These are phyloP conservation scores for Jimgerdemannia lactiflua DNA, from an alignment of 192 early-diverging fungal species.

Conservation along the genomic window DNA sequence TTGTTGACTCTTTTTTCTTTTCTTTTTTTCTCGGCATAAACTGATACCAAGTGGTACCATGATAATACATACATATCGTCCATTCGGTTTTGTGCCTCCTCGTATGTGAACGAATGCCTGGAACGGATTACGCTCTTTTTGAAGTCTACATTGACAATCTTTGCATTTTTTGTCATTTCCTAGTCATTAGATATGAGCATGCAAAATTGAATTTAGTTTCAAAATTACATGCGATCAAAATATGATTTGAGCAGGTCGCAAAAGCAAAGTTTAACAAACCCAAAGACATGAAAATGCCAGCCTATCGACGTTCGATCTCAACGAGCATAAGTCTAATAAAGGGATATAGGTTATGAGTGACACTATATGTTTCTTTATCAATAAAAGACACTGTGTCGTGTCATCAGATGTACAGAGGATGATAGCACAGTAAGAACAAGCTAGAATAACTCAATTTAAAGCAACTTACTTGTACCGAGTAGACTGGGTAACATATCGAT, in stretches of 20 bases:
- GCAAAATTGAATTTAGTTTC: no score
- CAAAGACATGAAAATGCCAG: constrained; percentile 89
- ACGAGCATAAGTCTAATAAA: constrained; percentile 63
- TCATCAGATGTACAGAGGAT: no score
- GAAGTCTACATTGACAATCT: constrained; percentile 76
- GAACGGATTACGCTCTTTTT: constrained; percentile 89
- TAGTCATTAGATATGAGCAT: constrained; percentile 26
- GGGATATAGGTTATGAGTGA: no score
- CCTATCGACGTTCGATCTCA: constrained; percentile 85
- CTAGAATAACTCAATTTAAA: constrained; percentile 39
- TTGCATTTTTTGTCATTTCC: constrained; percentile 56
- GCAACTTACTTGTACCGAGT: constrained; percentile 42
- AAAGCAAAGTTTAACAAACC: constrained; percentile 27
- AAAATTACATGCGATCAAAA: no score
- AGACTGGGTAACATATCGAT: constrained; percentile 94
- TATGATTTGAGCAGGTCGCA: no score
- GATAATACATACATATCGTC: constrained; percentile 56
- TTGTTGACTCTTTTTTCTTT: not conserved
- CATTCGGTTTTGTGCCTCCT: constrained; percentile 89
- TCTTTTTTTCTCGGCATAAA: constrained; percentile 7
- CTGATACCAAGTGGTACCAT: constrained; percentile 12
- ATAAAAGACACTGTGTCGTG: no score
- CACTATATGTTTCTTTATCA: no score
- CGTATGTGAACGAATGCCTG: constrained; percentile 91
- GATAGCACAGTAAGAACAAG: not conserved